phyloP scores from a whole-genome alignment of 164 flowering plant genomes.

The Malania oleifera region DNA sequence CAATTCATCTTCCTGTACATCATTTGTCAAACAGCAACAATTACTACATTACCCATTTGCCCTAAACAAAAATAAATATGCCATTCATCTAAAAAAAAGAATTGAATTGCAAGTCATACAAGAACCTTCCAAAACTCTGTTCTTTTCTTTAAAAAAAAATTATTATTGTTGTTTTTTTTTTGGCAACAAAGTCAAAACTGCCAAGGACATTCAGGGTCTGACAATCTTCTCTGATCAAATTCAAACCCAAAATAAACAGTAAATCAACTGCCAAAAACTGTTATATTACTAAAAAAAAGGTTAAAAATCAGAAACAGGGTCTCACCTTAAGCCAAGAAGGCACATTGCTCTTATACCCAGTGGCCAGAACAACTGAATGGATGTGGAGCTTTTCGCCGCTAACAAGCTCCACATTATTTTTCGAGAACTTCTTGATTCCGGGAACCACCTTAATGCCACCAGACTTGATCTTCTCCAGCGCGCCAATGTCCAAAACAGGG shows the following conservation, averaged over 20 bases:
- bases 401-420: slow-evolving; percentile 40
- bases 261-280: slow-evolving; percentile 3
- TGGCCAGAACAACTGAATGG: slow-evolving; percentile 60
- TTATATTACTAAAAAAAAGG: not conserved
- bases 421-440: slow-evolving; percentile 43
- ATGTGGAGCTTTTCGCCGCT: slow-evolving; percentile 46
- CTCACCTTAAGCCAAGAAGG: slow-evolving; percentile 82
- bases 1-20: slow-evolving; percentile 45
- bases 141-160: not conserved
- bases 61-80: no score
- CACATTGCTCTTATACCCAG: slow-evolving; percentile 79
- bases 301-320: slow-evolving; percentile 11
- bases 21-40: no score
- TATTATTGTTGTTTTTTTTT: not conserved
- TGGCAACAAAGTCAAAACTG: slow-evolving; percentile 2
- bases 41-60: slow-evolving; percentile 8
- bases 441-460: slow-evolving; percentile 54
- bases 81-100: no score
- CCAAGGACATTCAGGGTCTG: slow-evolving; percentile 1
- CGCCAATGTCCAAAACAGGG: slow-evolving; percentile 73
- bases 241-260: no score
- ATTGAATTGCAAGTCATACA: not conserved
- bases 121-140: slow-evolving; percentile 1
- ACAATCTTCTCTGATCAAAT: not conserved
- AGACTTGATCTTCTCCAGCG: slow-evolving; percentile 47